Evolutionary conservation across 1,284 basidiomycete genomes (phyloP), one percentile per base, ranked within the genome.

Genomic region (Ganoderma boninense): DNA sequence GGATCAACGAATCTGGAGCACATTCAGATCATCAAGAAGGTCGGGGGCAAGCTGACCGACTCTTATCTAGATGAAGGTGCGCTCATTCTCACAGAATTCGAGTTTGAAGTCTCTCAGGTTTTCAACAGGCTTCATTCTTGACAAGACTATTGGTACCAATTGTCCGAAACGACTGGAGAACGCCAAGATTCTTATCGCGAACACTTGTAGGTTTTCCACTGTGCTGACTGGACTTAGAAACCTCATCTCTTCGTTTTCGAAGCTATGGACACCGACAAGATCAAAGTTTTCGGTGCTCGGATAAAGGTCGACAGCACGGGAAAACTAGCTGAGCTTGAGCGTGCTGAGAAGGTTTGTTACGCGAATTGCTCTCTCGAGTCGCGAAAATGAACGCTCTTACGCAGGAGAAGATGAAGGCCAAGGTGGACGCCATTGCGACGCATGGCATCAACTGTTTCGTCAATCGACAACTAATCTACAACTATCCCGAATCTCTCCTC

Each of bases 201-300:
- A 99, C 80, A 99, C 98, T 18, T 96, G 96, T 95, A 77, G 73
- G 93, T 83, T 18, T 13, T 5, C 35, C 2, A 4, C 18, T 16
- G 7, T 14, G 18, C 18, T 11, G 46, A 29, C 14, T 16, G 0
- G 11, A 23, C 11, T 23, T 35, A 5, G 14, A 10, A 32, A 0
- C 18, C 35, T 52, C 38, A 57, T 13, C 10, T 11, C 20, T 40
- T 46, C 26, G n/a, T 59, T 59, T 52, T 5, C n/a, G 35, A 73
- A 97, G 95, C 97, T 8, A 99, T 99, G 98, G 97, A 99, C 85
- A 99, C 98, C 42, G 98, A 99, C 85, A 99, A 99, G 85, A 98
- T 99, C 86, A 99, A 99, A 85, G 94, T 99, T 69, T 99, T 99
- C 78, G 98, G 97, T 65, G 97, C 98, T 0, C 90, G 97, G 40